These are phyloP conservation scores for Phialophora macrospora DNA, from an alignment of 2,329 filamentous ascomycete genomes.

Conservation along the genomic window DNA sequence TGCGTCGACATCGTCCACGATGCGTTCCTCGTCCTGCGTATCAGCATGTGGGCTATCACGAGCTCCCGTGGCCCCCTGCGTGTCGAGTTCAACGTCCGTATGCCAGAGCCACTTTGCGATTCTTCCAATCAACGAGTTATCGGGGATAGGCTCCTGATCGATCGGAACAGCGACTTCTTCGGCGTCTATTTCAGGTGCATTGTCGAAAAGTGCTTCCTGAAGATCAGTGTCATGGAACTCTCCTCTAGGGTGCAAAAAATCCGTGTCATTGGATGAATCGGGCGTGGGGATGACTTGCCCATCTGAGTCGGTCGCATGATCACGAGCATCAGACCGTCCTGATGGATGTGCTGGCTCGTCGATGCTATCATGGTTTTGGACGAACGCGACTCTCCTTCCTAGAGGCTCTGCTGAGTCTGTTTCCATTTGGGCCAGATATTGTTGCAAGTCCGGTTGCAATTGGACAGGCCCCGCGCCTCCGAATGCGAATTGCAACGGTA, in stretches of 20 bases:
- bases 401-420: not conserved
- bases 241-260: not conserved
- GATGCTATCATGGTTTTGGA: not conserved
- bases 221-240: not conserved
- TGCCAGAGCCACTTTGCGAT: conserved; percentile 55
- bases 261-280: conserved; percentile 21
- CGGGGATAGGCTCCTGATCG: not conserved
- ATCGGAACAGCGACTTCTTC: not conserved
- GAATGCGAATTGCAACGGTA: not conserved
- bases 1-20: conserved; percentile 63
- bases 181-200: not conserved
- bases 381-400: conserved; percentile 8
- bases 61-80: conserved; percentile 51
- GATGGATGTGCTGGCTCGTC: not conserved
- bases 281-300: conserved; percentile 21
- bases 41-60: conserved; percentile 39
- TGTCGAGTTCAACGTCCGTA: conserved; percentile 42
- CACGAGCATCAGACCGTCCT: not conserved
- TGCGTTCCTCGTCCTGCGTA: conserved; percentile 60
- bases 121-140: conserved; percentile 33
- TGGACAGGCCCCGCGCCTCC: not conserved
- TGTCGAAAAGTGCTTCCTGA: conserved; percentile 1
- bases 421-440: not conserved
- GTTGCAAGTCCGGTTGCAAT: not conserved
- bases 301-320: conserved; percentile 23